Evolutionary conservation across 345 rosid genomes (phyloP).

Genomic region (Eucalyptus viminalis): DNA sequence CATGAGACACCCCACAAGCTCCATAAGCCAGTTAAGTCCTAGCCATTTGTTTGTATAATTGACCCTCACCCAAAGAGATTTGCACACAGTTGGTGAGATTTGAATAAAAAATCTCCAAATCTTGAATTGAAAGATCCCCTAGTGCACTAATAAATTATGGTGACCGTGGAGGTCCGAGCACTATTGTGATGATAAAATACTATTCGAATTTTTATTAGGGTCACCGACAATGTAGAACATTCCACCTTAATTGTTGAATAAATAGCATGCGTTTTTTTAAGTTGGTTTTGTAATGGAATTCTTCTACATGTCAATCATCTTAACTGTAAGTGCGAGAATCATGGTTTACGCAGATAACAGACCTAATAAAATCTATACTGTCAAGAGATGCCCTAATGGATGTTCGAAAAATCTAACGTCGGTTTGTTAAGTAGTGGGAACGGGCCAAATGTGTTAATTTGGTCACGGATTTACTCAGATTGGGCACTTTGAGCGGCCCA

Average conservation of each 20-base stretch:
- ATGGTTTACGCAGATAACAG: neutral
- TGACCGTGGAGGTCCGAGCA: too few species aligned
- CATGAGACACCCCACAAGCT: too few species aligned
- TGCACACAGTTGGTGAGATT: too few species aligned
- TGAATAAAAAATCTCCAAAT: too few species aligned
- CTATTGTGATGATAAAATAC: too few species aligned
- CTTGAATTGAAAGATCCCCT: too few species aligned
- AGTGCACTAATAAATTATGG: too few species aligned
- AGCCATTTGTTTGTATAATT: too few species aligned
- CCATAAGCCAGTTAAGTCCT: too few species aligned
- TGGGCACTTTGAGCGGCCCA: neutral
- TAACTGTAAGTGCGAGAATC: neutral
- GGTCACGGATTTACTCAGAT: neutral
- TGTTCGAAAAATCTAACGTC: neutral
- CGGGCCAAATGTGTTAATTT: neutral
- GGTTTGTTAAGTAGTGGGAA: neutral
- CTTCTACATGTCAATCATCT: neutral
- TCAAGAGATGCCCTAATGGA: neutral
- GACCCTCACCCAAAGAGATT: too few species aligned
- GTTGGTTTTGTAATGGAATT: neutral
- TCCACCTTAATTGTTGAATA: neutral
- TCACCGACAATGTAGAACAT: neutral
- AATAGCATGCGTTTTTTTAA: neutral
- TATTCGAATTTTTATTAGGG: neutral
- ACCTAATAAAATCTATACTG: neutral